phyloP scores from a whole-genome alignment of 345 rosid species.

The Syzygium oleosum region DNA sequence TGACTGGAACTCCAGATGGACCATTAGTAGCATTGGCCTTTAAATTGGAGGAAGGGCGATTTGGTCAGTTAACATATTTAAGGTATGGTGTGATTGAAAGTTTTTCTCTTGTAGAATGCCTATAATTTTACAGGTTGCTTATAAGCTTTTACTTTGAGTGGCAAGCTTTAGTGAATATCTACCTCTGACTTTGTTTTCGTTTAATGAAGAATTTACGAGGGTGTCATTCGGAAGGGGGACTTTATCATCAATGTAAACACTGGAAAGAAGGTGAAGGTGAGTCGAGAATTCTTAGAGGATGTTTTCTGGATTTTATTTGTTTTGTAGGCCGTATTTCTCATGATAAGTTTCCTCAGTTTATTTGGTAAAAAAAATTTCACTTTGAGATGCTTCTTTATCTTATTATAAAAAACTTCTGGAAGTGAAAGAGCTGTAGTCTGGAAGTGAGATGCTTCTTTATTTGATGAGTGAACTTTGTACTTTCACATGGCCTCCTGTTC shows the following conservation, averaged over 20 bases:
- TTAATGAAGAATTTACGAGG: conserved; percentile 77
- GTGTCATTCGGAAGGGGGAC: conserved; percentile 91
- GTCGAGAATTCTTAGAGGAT: conserved; percentile 1
- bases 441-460: too few relatives aligned
- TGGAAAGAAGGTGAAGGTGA: conserved; percentile 90
- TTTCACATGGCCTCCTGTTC: neutral
- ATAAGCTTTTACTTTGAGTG: neutral
- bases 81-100: conserved; percentile 27
- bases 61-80: conserved; percentile 87
- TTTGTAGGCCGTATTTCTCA: neutral
- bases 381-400: neutral
- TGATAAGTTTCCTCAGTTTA: neutral
- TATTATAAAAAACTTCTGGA: neutral
- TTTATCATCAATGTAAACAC: conserved; percentile 82
- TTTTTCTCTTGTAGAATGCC: neutral
- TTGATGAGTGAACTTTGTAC: neutral
- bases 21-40: conserved; percentile 97
- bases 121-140: neutral
- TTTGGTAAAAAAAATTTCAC: neutral
- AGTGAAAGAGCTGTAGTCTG: neutral
- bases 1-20: conserved; percentile 72
- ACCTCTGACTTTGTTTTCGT: conserved; percentile 9
- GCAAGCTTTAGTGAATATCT: neutral
- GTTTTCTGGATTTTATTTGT: neutral
- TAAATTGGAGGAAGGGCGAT: conserved; percentile 96